Evolutionary conservation across 257 asterid species (phyloP), one percentile per base, ranked within the genome.

Genomic region (Thymus quinquecostatus): DNA sequence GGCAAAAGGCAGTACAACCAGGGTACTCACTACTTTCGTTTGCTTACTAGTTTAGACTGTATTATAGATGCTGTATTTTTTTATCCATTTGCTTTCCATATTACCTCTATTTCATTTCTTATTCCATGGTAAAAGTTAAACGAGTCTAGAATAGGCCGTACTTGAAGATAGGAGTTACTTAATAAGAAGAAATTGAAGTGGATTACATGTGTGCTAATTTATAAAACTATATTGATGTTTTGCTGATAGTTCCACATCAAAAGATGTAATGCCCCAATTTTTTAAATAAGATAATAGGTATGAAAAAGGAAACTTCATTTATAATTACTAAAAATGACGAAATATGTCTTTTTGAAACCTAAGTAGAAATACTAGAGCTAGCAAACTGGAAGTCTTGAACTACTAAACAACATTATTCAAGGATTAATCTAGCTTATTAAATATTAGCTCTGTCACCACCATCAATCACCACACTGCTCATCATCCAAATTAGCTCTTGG

Each of bases 1-100:
- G 8, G 84, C 90, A 32, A 95, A 92, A 81, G 85, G 91, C 77
- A 77, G 84, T 78, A 30, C 83, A 2, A 69, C 83, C 56, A 92
- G 73, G 99, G 98, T 92, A 86, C 62, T 61, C 70, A 13, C 62
- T 7, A 55, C 21, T 72, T 44, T 74, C 66, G 51, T 65, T 38
- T 12, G 5, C 63, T 29, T 2, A 36, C 45, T 74, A 62, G n/a
- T 33, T 38, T 65, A 47, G 53, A 30, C 21, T 62, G 41, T 38
- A n/a, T 47, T 34, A 10, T 45, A 36, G 9, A 14, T 33, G 33
- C 21, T 62, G 41, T 41, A 3, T 21, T 61, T 48, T 60, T 34
- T 49, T 55, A 21, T n/a, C 61, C 56, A 60, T 13, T 44, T 54
- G 29, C 58, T 54, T 50, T 65, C 28, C 32, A 2, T 57, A 45